Conservation (phyloP, 257 asterid genomes). For the Salvia splendens region DNA sequence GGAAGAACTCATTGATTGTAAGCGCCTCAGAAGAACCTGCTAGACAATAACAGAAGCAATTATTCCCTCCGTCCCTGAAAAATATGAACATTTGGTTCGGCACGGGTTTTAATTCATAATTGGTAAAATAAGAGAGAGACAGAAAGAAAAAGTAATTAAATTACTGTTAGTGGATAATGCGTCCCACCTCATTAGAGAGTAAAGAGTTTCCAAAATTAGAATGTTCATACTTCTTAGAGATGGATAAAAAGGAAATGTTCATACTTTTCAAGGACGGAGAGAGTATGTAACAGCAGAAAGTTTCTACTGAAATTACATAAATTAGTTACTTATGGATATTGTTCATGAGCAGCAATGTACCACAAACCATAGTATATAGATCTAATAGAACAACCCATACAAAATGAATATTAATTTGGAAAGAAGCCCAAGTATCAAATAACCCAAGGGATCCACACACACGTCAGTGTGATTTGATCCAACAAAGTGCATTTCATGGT, state of each 20-base stretch:
- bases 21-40: slow-evolving; percentile 80
- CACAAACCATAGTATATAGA: background rate
- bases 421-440: slow-evolving; percentile 19
- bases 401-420: background rate
- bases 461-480: slow-evolving; percentile 19
- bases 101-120: too few species aligned
- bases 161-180: too few species aligned
- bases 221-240: too few species aligned
- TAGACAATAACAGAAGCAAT: slow-evolving; percentile 27
- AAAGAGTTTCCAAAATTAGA: too few species aligned
- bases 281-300: background rate
- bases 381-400: background rate
- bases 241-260: too few species aligned
- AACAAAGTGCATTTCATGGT: slow-evolving; percentile 26
- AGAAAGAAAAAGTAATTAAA: too few species aligned
- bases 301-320: slow-evolving; percentile 23
- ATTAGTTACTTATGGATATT: background rate
- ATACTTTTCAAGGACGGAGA: too few species aligned
- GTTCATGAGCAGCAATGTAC: background rate
- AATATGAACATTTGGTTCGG: too few species aligned
- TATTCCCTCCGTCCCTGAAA: too few species aligned
- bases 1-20: slow-evolving; percentile 51
- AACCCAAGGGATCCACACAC: background rate
- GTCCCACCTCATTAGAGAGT: too few species aligned
- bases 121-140: too few species aligned